These are phyloP conservation scores for Medicago arabica DNA, from an alignment of 306 rosid species.

Conservation along the genomic window DNA sequence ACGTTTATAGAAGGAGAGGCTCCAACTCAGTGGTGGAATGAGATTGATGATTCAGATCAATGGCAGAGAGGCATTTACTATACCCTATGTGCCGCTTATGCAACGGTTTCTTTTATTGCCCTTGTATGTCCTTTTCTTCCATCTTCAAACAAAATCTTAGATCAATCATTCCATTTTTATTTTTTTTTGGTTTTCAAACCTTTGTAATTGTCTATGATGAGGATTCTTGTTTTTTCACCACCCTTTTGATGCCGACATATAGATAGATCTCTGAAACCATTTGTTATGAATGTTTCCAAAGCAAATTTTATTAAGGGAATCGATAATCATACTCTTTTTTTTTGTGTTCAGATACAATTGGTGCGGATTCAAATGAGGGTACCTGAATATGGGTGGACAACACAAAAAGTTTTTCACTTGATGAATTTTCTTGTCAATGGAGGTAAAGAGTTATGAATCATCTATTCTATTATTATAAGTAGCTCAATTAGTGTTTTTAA, in stretches of 20 bases:
- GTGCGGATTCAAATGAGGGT: constrained; percentile 75
- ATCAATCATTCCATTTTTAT: neutral
- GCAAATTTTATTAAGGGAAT: neutral
- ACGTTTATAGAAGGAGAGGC: constrained; percentile 37
- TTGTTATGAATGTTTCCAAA: neutral
- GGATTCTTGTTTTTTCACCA: neutral
- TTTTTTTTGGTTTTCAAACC: neutral
- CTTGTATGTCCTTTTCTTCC: constrained; percentile 48
- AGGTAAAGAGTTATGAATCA: constrained; percentile 51
- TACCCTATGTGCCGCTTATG: constrained; percentile 57
- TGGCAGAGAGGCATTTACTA: constrained; percentile 51
- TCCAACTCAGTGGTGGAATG: constrained; percentile 46
- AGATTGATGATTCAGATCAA: constrained; percentile 44
- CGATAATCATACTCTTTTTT: neutral
- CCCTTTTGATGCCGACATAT: neutral
- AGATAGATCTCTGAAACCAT: neutral
- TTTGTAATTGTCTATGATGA: neutral
- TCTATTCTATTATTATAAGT: neutral
- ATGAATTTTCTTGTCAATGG: constrained; percentile 79
- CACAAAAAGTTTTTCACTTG: constrained; percentile 82
- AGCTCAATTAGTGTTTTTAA: neutral
- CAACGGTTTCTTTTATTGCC: constrained; percentile 60
- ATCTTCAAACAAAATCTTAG: neutral
- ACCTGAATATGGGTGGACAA: constrained; percentile 84
- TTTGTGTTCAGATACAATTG: constrained; percentile 58